Percentiles rank a stretch among this genome's conserved stretches.
These are phyloP conservation scores for Cutaneotrichosporon spelunceum DNA, from an alignment of 1,284 basidiomycete species.

Conservation along the genomic window DNA sequence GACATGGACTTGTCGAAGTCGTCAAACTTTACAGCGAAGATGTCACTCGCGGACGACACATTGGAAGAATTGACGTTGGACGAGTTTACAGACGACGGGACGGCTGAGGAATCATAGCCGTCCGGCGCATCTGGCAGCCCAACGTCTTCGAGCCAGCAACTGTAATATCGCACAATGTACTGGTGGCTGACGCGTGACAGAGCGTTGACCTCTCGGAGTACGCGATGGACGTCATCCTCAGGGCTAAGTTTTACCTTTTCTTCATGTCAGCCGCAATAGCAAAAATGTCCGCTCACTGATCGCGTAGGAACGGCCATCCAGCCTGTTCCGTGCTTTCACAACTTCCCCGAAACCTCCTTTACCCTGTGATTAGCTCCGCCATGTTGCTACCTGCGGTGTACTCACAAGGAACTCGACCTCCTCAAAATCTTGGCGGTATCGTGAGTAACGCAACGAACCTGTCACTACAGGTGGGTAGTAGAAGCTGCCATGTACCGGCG, in stretches of 20 bases:
- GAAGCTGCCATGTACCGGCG: conserved; percentile 29
- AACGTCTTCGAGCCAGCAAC: conserved; percentile 49
- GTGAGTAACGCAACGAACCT: conserved; percentile 31
- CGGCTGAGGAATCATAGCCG: conserved; percentile 14
- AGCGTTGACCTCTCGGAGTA: conserved; percentile 87
- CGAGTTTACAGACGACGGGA: conserved; percentile 11
- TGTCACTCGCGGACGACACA: conserved; percentile 31
- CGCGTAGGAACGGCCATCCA: conserved; percentile 53
- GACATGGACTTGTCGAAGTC: conserved; percentile 34
- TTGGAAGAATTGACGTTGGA: conserved; percentile 13
- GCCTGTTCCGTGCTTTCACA: conserved; percentile 84
- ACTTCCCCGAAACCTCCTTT: conserved; percentile 91
- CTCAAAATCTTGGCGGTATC: conserved; percentile 51
- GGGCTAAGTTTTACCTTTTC: conserved; percentile 81
- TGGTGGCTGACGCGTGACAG: conserved; percentile 81
- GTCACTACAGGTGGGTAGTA: conserved; percentile 29
- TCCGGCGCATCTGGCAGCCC: conserved; percentile 28
- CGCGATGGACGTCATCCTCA: conserved; percentile 75
- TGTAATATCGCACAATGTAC: conserved; percentile 78
- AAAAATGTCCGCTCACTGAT: conserved; percentile 43
- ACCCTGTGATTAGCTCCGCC: conserved; percentile 57
- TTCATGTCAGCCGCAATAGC: conserved; percentile 56
- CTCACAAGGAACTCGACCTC: conserved; percentile 51
- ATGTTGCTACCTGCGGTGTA: background rate
- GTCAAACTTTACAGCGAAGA: conserved; percentile 46